A percentile compares a stretch with the other conserved stretches of the same genome.
These are phyloP conservation scores for Acorus gramineus DNA, from an alignment of 106 monocot genomes.

Conservation along the genomic window DNA sequence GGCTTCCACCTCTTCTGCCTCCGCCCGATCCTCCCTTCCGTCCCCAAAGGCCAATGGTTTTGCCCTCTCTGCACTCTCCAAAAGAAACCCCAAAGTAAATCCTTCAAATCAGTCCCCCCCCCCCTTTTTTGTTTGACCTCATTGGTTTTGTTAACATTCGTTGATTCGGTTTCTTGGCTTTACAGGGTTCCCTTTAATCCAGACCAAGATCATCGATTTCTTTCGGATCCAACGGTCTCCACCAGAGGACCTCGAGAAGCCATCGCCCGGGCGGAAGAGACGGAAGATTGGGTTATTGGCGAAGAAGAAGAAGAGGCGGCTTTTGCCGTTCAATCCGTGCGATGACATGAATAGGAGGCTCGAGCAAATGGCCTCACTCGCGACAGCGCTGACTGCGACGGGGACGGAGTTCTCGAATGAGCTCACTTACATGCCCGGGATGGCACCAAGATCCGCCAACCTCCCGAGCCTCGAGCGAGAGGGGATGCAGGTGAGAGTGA, in stretches of 20 bases:
- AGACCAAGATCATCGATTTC: conserved; percentile 94
- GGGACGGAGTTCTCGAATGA: conserved; percentile 68
- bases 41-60: conserved; percentile 71
- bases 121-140: neutral
- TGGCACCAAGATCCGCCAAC: conserved; percentile 79
- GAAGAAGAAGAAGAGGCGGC: conserved; percentile 70
- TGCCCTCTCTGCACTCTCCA: conserved; percentile 56
- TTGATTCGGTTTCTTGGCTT: neutral
- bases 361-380: conserved; percentile 91
- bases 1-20: conserved; percentile 94
- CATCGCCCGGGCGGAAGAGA: conserved; percentile 12
- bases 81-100: conserved; percentile 38
- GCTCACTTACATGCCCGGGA: conserved; percentile 49
- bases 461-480: conserved; percentile 45
- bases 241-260: conserved; percentile 3
- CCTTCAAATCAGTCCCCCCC: neutral
- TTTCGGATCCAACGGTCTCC: conserved; percentile 67
- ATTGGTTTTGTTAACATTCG: too few relatives aligned
- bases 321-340: conserved; percentile 68
- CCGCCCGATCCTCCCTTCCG: conserved; percentile 71
- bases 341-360: conserved; percentile 49
- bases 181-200: conserved; percentile 81
- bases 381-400: conserved; percentile 66
- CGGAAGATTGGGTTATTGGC: conserved; percentile 25
- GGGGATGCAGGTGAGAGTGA: conserved; percentile 78